Evolutionary conservation across 108 stramenopile species (phyloP), one percentile per base, ranked within the genome.

Genomic region (Nannochloropsis gaditana): DNA sequence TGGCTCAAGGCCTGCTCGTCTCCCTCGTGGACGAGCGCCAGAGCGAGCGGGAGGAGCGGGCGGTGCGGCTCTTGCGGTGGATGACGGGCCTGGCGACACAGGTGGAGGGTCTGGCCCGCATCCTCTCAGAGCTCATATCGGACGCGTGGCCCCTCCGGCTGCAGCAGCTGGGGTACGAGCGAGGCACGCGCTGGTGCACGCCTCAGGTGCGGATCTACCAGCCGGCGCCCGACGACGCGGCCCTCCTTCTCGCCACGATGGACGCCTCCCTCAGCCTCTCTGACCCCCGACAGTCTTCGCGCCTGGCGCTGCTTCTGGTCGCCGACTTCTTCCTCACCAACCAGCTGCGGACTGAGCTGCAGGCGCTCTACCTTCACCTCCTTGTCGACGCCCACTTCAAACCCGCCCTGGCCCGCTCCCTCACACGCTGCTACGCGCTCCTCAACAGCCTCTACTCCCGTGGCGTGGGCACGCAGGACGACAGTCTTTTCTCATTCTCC

Each of bases 371-470:
- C 44, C 84, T 88, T 80, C 79, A 84, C 44, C 84, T 88, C 45
- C 84, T 88, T 5, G 83, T 84, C 59, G 87, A 88, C 59, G 84
- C 84, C 21, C 84, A 80, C 79, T 85, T 88, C 81, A 88, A 88
- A 81, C 80, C 81, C 41, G 87, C 81, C 42, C 84, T 88, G 81
- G 87, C 87, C 11, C 44, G 44, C 11, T 80, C 87, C 17, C 84
- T 88, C 45, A 84, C 84, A 21, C 84, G 87, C 5, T 80, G 73
- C n/a, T 88, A 84, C 87, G 47, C 80, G 84, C 45, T 41, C 79
- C 82, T 85, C 9, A 84, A 85, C 84, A 21, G 84, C 19, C 84
- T 84, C 5, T 88, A 82, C 85, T 80, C 79, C 73, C 85, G 45
- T 21, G 85, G 85, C 79, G 44, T 88, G 42, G 88, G 88, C 83